These are phyloP conservation scores for Fusarium pseudocircinatum DNA, from an alignment of 2,329 filamentous ascomycete genomes.

Conservation along the genomic window DNA sequence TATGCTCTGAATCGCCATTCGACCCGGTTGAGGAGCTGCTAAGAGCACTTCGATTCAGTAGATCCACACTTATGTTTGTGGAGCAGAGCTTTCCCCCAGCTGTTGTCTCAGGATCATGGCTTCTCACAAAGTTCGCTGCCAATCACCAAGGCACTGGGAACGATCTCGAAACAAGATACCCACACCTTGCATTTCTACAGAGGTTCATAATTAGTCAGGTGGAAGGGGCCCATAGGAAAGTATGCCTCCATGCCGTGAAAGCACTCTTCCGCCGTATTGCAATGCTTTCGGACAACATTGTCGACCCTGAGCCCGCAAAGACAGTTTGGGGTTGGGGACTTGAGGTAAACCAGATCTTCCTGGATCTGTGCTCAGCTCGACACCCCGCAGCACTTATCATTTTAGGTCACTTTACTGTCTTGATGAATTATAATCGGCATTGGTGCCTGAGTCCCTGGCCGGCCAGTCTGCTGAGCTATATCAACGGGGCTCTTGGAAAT, in stretches of 20 bases:
- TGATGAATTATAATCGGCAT: background rate
- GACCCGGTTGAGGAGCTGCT: background rate
- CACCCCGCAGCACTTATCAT: background rate
- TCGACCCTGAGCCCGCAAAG: background rate
- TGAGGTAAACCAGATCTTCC: background rate
- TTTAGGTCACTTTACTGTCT: background rate
- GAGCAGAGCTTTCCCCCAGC: background rate
- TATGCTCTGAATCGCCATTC: background rate
- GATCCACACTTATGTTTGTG: background rate
- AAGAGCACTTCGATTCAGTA: background rate
- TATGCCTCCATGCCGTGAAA: background rate
- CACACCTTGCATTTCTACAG: background rate
- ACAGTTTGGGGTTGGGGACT: background rate
- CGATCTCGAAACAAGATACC: background rate
- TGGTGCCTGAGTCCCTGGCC: background rate
- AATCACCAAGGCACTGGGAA: background rate
- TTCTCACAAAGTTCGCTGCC: background rate
- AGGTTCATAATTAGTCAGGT: background rate
- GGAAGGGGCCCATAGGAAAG: accelerated
- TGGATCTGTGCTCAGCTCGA: background rate
- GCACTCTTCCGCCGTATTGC: background rate
- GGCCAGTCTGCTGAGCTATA: background rate
- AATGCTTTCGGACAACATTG: background rate
- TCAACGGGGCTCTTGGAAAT: background rate
- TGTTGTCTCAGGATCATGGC: background rate